These are phyloP conservation scores for Juglanconis juglandina DNA, from an alignment of 2,329 filamentous ascomycete genomes.

Conservation along the genomic window DNA sequence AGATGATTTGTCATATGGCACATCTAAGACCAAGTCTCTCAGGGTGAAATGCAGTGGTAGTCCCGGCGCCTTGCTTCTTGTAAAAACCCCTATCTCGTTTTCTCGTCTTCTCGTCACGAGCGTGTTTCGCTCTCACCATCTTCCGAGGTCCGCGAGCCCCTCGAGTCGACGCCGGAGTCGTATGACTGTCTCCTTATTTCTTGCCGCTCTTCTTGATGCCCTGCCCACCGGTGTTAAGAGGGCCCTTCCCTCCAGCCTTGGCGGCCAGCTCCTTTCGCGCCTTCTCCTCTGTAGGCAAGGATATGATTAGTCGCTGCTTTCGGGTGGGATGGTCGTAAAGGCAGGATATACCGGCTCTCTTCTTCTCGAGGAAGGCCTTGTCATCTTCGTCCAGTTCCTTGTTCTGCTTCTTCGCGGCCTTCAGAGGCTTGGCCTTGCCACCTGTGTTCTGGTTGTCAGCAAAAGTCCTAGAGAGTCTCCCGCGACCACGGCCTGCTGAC, in stretches of 20 bases:
- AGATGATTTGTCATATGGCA: not conserved
- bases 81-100: not conserved
- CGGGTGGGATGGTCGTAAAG: not conserved
- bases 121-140: not conserved
- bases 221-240: slow-evolving; percentile 76
- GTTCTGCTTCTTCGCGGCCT: slow-evolving; percentile 80
- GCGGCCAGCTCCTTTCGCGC: slow-evolving; percentile 79
- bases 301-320: slow-evolving; percentile 17
- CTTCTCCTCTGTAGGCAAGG: slow-evolving; percentile 63
- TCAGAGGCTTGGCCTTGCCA: slow-evolving; percentile 81
- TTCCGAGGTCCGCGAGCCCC: not conserved
- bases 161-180: not conserved
- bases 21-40: not conserved
- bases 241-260: slow-evolving; percentile 83
- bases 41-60: slow-evolving; percentile 16
- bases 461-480: not conserved
- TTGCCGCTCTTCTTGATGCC: slow-evolving; percentile 98
- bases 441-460: slow-evolving; percentile 42
- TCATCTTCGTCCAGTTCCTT: slow-evolving; percentile 88
- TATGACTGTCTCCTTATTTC: slow-evolving; percentile 59
- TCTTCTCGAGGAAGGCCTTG: slow-evolving; percentile 76
- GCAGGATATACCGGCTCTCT: slow-evolving; percentile 67
- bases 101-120: slow-evolving; percentile 15
- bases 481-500: slow-evolving; percentile 33
- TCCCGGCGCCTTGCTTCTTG: slow-evolving; percentile 20